Percentiles rank a stretch among this genome's conserved stretches.
Conservation (phyloP, 768 basidiomycete species). For the Mycena metata region DNA sequence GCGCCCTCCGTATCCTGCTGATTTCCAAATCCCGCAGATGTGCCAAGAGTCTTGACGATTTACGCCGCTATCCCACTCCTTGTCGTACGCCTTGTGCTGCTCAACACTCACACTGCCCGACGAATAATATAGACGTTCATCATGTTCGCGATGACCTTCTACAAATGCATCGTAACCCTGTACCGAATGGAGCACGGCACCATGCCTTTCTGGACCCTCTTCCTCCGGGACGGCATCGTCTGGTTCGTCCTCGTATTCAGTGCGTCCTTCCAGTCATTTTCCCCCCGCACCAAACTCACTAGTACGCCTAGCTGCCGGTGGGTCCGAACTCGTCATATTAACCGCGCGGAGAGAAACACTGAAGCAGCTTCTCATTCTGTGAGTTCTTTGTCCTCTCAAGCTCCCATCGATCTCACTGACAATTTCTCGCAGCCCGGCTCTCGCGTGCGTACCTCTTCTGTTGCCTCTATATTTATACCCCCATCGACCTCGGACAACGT, state of each 20-base stretch:
- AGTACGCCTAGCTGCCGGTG: constrained; percentile 3
- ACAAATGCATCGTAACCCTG: too few relatives aligned
- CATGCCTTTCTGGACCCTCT: neutral
- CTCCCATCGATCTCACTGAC: neutral
- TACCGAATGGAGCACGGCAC: too few relatives aligned
- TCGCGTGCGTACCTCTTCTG: constrained; percentile 14
- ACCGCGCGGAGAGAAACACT: constrained; percentile 11
- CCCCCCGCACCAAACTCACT: neutral
- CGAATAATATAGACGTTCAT: too few relatives aligned
- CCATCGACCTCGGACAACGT: too few relatives aligned
- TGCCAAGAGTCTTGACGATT: constrained; percentile 13
- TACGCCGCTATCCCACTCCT: constrained; percentile 21
- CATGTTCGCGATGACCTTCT: too few relatives aligned
- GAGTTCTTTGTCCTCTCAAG: neutral
- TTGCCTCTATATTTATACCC: too few relatives aligned
- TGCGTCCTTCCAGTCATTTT: neutral
- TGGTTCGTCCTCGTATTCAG: neutral
- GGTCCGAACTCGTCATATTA: constrained; percentile 21
- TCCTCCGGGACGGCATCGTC: neutral
- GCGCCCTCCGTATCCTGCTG: neutral
- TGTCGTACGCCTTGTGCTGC: neutral
- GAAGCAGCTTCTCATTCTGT: constrained; percentile 25
- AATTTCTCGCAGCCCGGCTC: constrained; percentile 14
- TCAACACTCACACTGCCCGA: too few relatives aligned
- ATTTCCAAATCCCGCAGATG: neutral